These are phyloP conservation scores for Fusarium sp. DNA, from an alignment of 2,329 filamentous ascomycete genomes.

Conservation along the genomic window DNA sequence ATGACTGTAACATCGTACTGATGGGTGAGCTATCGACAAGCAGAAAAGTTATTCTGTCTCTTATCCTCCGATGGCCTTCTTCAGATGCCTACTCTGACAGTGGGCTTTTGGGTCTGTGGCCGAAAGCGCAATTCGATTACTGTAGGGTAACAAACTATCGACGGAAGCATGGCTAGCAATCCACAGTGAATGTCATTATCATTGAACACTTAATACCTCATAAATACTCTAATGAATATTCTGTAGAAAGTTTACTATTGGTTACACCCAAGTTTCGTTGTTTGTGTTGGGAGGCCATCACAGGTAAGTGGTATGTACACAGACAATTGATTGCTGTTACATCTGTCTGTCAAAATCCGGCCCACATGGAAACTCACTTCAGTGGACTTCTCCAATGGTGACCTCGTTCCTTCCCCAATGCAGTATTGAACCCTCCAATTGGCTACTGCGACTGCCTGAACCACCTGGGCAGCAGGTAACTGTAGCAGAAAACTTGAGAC, in stretches of 20 bases:
- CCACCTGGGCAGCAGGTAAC: neutral
- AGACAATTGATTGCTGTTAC: neutral
- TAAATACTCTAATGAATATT: neutral
- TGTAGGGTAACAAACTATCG: neutral
- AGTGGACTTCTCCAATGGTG: slow-evolving; percentile 37
- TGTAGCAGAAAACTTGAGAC: neutral
- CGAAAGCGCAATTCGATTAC: neutral
- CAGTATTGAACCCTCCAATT: slow-evolving; percentile 44
- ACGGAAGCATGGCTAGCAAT: neutral
- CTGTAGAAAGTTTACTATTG: too few species aligned
- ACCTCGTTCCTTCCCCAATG: slow-evolving; percentile 29
- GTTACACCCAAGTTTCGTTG: neutral
- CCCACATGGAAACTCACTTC: neutral
- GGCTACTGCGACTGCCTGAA: slow-evolving; percentile 25
- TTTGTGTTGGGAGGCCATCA: neutral
- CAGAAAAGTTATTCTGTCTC: neutral
- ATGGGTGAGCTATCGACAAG: neutral
- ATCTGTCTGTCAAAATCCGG: neutral
- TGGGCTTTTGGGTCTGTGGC: neutral
- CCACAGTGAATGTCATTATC: neutral
- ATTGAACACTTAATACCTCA: neutral
- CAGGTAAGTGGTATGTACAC: neutral
- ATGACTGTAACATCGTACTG: neutral
- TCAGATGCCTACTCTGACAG: neutral
- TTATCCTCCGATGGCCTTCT: neutral